phyloP scores from a whole-genome alignment of 768 basidiomycete genomes.

The Collybia sordida region DNA sequence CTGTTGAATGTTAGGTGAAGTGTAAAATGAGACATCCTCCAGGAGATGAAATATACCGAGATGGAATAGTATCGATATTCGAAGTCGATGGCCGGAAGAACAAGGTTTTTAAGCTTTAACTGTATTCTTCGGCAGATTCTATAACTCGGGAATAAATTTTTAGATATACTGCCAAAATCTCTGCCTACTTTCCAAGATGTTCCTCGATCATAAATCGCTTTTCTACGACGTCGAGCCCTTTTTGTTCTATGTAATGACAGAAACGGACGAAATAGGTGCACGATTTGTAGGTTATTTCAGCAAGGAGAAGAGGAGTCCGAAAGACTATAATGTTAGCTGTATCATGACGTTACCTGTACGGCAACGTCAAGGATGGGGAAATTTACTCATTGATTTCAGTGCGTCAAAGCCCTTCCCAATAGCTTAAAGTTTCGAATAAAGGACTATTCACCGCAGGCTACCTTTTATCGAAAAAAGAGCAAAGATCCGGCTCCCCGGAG shows the following conservation, averaged over 20 bases:
- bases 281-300: slow-evolving; percentile 98
- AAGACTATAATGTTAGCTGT: slow-evolving; percentile 97
- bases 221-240: slow-evolving; percentile 99
- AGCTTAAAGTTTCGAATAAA: slow-evolving; percentile 1
- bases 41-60: slow-evolving; percentile 97
- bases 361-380: slow-evolving; percentile 96
- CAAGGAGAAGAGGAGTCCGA: slow-evolving; percentile 96
- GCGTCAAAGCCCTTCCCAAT: slow-evolving; percentile 25
- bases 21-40: slow-evolving; percentile 95
- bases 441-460: slow-evolving; percentile 62
- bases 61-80: slow-evolving; percentile 85
- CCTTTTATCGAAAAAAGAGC: slow-evolving; percentile 93
- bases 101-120: slow-evolving; percentile 53
- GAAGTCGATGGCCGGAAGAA: slow-evolving; percentile 98
- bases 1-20: slow-evolving; percentile 62
- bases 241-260: slow-evolving; percentile 96
- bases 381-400: slow-evolving; percentile 98
- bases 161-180: slow-evolving; percentile 99
- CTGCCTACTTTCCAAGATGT: slow-evolving; percentile 97
- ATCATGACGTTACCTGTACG: slow-evolving; percentile 98
- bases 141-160: slow-evolving; percentile 9
- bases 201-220: slow-evolving; percentile 96
- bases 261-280: slow-evolving; percentile 85
- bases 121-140: neutral
- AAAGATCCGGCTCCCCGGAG: slow-evolving; percentile 87